phyloP scores from a whole-genome alignment of 2,329 filamentous ascomycete genomes.

The Colletotrichum kahawae region DNA sequence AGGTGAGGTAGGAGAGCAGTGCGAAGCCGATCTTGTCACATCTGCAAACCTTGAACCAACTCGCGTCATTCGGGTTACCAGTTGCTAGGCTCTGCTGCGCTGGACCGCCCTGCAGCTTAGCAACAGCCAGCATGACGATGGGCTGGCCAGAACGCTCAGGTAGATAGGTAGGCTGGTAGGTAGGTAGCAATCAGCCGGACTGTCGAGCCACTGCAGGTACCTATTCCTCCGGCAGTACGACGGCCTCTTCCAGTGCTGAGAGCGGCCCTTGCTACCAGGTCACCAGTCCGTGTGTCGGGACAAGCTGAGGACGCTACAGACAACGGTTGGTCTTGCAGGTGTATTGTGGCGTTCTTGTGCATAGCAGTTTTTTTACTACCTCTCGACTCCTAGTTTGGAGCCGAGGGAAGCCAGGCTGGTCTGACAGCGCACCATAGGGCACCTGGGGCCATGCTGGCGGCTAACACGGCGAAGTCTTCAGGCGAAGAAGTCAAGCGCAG shows the following conservation, averaged over 20 bases:
- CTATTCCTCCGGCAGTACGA: slow-evolving; percentile 15
- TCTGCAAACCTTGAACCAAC: slow-evolving; percentile 4
- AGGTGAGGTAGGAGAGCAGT: background rate
- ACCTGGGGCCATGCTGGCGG: background rate
- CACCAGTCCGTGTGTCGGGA: slow-evolving; percentile 7
- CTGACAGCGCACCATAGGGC: slow-evolving; percentile 9
- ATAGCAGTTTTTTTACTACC: background rate
- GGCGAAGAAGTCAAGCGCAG: background rate
- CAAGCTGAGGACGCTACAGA: background rate
- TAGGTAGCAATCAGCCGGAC: background rate
- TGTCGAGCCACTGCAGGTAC: slow-evolving; percentile 12
- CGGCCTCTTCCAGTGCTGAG: slow-evolving; percentile 2
- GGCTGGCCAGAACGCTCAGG: background rate
- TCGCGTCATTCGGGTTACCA: background rate
- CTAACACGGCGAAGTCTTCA: background rate
- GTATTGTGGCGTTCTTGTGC: background rate
- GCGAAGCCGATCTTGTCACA: slow-evolving; percentile 9
- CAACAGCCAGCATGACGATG: background rate
- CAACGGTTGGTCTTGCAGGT: background rate
- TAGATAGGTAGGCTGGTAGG: background rate
- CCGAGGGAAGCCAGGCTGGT: background rate
- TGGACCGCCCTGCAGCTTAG: background rate
- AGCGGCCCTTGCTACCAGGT: slow-evolving; percentile 5
- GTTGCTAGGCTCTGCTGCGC: background rate
- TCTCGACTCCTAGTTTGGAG: background rate